Conservation (phyloP, 2,329 filamentous ascomycete genomes). For the Sclerotiophoma versabilis region DNA sequence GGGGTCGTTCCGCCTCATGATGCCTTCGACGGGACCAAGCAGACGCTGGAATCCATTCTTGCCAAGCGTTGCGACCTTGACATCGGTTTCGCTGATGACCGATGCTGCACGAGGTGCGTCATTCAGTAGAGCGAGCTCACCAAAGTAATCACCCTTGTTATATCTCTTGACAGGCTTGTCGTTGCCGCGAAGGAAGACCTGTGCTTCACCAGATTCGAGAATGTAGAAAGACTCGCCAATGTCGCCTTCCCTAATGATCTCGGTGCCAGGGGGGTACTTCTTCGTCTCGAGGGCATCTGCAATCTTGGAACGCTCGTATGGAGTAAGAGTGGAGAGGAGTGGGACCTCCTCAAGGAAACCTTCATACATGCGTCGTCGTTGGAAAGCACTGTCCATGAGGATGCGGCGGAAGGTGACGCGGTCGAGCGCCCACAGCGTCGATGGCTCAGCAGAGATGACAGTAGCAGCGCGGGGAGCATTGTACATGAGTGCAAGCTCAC, state of each 20-base stretch:
- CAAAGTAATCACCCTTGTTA: conserved; percentile 94
- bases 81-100: conserved; percentile 81
- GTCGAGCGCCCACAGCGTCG: conserved; percentile 92
- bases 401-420: conserved; percentile 97
- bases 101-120: conserved; percentile 92
- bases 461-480: conserved; percentile 96
- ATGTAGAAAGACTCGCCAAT: conserved; percentile 91
- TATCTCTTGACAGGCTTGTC: conserved; percentile 79
- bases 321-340: conserved; percentile 79
- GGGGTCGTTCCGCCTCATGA: conserved; percentile 81
- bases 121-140: conserved; percentile 90
- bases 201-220: conserved; percentile 84
- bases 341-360: conserved; percentile 94
- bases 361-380: conserved; percentile 95
- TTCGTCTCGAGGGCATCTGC: conserved; percentile 92
- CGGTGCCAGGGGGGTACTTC: conserved; percentile 80
- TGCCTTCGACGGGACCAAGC: conserved; percentile 89
- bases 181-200: conserved; percentile 80
- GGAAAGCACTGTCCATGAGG: conserved; percentile 97
- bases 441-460: conserved; percentile 82
- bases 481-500: conserved; percentile 97
- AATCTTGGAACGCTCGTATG: conserved; percentile 96
- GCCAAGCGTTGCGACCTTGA: conserved; percentile 90
- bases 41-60: conserved; percentile 95
- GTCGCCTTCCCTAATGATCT: conserved; percentile 91